Evolutionary conservation across 2,329 filamentous ascomycete genomes (phyloP).

Genomic region (Fusarium tjaetaba): DNA sequence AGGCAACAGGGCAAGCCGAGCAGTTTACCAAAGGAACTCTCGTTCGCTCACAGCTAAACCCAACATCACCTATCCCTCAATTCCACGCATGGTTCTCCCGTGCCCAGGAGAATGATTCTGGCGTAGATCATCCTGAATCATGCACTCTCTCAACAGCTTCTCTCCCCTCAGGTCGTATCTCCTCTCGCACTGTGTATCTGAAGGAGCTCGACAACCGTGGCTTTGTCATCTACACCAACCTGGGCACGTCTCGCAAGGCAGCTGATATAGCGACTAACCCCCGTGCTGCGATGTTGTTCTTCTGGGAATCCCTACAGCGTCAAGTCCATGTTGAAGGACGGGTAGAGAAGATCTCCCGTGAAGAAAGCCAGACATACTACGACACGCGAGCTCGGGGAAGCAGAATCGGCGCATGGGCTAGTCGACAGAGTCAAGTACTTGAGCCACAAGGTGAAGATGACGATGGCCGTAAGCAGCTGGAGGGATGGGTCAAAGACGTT

Average conservation of each 20-base stretch:
- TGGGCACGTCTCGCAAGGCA: constrained; percentile 78
- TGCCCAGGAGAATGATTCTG: constrained; percentile 63
- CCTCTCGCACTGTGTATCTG: constrained; percentile 88
- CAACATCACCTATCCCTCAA: constrained; percentile 76
- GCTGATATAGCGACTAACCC: constrained; percentile 77
- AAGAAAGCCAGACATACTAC: constrained; percentile 78
- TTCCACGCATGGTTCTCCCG: constrained; percentile 91
- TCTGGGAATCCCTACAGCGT: constrained; percentile 86
- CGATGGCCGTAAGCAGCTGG: constrained; percentile 78
- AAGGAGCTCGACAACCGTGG: constrained; percentile 88
- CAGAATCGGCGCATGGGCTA: constrained; percentile 92
- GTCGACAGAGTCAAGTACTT: constrained; percentile 84
- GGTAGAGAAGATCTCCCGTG: constrained; percentile 71
- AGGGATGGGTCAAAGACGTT: constrained; percentile 79
- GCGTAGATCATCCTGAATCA: constrained; percentile 83
- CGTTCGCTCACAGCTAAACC: constrained; percentile 67
- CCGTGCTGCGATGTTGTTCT: constrained; percentile 86
- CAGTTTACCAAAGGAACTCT: constrained; percentile 78
- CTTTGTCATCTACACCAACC: constrained; percentile 95
- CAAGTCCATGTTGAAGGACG: constrained; percentile 90
- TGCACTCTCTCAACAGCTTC: constrained; percentile 86
- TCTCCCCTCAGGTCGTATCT: constrained; percentile 85
- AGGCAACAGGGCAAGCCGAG: constrained; percentile 71
- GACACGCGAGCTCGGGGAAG: constrained; percentile 79
- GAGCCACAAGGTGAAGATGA: constrained; percentile 58